phyloP scores from a whole-genome alignment of 2,329 filamentous ascomycete species.

The Penicillium sp. region DNA sequence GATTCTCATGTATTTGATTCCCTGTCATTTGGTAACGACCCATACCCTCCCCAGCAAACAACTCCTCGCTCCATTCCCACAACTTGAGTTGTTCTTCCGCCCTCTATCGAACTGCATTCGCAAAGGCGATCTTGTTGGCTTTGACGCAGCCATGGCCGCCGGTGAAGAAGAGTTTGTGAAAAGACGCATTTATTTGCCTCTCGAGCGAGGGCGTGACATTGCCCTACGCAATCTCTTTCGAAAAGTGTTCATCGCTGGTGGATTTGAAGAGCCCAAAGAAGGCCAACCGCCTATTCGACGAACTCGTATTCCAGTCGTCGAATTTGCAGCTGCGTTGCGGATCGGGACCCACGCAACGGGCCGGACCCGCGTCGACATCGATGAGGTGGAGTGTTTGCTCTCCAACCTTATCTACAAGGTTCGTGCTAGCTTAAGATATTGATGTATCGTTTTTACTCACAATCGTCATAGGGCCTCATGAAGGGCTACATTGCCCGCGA shows the following conservation, averaged over 20 bases:
- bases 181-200: constrained; percentile 87
- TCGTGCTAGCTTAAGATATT: constrained; percentile 27
- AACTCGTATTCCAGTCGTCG: constrained; percentile 76
- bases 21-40: constrained; percentile 84
- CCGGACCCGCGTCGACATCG: constrained; percentile 68
- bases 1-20: constrained; percentile 92
- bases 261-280: constrained; percentile 76
- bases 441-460: constrained; percentile 9
- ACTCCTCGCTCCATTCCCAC: constrained; percentile 73
- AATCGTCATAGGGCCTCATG: constrained; percentile 72
- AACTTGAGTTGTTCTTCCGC: constrained; percentile 73
- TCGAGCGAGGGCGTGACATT: constrained; percentile 90
- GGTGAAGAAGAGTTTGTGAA: constrained; percentile 93
- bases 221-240: constrained; percentile 86
- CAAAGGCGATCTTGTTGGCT: constrained; percentile 76
- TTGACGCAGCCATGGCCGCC: constrained; percentile 76
- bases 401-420: constrained; percentile 99
- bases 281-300: constrained; percentile 59
- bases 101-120: constrained; percentile 79
- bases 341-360: constrained; percentile 59
- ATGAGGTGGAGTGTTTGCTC: constrained; percentile 93
- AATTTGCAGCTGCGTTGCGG: constrained; percentile 82
- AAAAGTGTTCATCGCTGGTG: constrained; percentile 84
- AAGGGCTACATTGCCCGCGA: constrained; percentile 97
- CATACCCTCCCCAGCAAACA: constrained; percentile 75